phyloP scores from a whole-genome alignment of 2,329 filamentous ascomycete species.

The Aspergillus viridinutans region DNA sequence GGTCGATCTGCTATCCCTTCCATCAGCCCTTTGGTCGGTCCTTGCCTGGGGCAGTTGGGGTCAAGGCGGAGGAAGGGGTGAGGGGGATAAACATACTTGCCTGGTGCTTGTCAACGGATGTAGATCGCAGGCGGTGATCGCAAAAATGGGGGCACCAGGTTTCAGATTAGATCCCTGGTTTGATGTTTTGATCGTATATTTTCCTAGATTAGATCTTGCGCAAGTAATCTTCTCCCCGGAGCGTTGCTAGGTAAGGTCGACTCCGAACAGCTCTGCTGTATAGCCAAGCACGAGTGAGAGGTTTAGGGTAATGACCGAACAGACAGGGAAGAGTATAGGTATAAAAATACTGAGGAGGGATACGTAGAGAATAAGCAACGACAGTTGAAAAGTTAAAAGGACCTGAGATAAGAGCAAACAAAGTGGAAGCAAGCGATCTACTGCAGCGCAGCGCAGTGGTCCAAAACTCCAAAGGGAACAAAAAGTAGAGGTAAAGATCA shows the following conservation, averaged over 20 bases:
- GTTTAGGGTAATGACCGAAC: not conserved
- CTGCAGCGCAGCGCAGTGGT: not conserved
- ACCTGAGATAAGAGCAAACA: not conserved
- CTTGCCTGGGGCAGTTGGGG: slow-evolving; percentile 12
- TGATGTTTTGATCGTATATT: slow-evolving; percentile 6
- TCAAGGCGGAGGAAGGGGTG: slow-evolving; percentile 14
- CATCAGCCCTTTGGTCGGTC: slow-evolving; percentile 18
- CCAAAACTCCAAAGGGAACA: slow-evolving; percentile 8
- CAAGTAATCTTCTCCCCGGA: not conserved
- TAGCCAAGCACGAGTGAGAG: not conserved
- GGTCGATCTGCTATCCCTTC: slow-evolving; percentile 14
- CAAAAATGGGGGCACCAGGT: slow-evolving; percentile 6
- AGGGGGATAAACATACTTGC: slow-evolving; percentile 16
- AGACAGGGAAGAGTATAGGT: not conserved
- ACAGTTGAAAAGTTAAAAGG: not conserved
- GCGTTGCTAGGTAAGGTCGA: not conserved
- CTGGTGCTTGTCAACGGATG: slow-evolving; percentile 11
- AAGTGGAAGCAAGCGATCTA: not conserved
- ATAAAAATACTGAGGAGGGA: not conserved
- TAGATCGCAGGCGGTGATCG: slow-evolving; percentile 17
- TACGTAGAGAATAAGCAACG: not conserved
- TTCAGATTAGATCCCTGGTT: slow-evolving; percentile 1
- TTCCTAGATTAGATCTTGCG: not conserved
- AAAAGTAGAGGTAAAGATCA: not conserved
- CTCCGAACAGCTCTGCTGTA: not conserved